Base-by-base conservation (phyloP, 257 asterid species). In the Knoxia roxburghii region DNA sequence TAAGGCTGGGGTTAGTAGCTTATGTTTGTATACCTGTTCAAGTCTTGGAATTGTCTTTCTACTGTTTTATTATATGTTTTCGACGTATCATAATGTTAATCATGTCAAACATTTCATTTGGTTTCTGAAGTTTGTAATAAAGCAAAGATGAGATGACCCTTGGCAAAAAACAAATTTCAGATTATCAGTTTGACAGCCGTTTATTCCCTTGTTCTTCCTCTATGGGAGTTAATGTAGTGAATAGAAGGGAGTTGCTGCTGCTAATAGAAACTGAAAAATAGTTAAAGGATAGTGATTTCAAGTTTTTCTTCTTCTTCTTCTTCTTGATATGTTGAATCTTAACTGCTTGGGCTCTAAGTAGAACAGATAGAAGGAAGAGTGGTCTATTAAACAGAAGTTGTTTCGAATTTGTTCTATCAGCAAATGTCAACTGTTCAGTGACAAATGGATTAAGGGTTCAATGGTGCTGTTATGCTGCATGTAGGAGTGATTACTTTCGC, bases 1-100 rank as follows among this genome's bases (percentile, higher is more conserved):
- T 30, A 93, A 84, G 74, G 96, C 96, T 50, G 99, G 97, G 95
- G 99, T 93, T 74, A 78, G 97, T 91, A 50, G 43, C 54, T 49
- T 23, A 49, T 48, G 17, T 49, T 26, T 52, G 46, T 17, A 21
- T 4, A 5, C 58, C 61, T 33, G 14, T 64, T 71, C 39, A 50
- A 12, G 20, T 26, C 9, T 37, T 58, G 71, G 65, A 64, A 18
- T 40, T 1, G 49, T 35, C 54, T 68, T 30, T 60, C 41, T 61
- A 23, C 64, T 35, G 57, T 60, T 37, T 23, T 27, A 53, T n/a
- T n/a, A n/a, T n/a, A n/a, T n/a, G n/a, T n/a, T n/a, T n/a, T n/a
- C n/a, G n/a, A n/a, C n/a, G n/a, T n/a, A n/a, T 37, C 41, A 14
- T 21, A 5, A 35, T 61, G 53, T 6, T 2, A 6, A 35, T 61